Percentiles rank a stretch among this genome's conserved stretches.
These are phyloP conservation scores for Lathyrus aphaca DNA, from an alignment of 306 rosid genomes.

Conservation along the genomic window DNA sequence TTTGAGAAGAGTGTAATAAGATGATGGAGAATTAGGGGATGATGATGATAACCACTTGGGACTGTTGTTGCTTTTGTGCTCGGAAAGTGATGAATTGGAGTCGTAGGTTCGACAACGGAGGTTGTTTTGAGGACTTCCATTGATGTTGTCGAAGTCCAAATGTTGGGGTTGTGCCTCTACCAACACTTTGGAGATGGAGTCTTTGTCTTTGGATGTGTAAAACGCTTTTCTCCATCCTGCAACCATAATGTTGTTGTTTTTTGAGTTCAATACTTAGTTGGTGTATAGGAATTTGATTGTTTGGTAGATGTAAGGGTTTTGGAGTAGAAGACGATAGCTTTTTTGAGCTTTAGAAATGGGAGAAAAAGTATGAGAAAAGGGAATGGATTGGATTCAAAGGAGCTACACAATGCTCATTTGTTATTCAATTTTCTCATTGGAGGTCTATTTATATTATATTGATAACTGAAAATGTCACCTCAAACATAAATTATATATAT, in stretches of 20 bases:
- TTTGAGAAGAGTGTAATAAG: constrained; percentile 70
- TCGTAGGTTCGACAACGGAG: constrained; percentile 69
- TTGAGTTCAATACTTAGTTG: neutral
- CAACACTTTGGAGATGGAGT: constrained; percentile 25
- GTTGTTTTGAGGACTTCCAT: constrained; percentile 53
- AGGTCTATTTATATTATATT: neutral
- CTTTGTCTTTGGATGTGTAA: constrained; percentile 53
- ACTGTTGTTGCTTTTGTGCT: constrained; percentile 54
- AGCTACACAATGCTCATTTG: constrained; percentile 17
- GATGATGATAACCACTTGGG: constrained; percentile 66
- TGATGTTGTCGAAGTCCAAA: constrained; percentile 23
- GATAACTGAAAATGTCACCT: neutral
- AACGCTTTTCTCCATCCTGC: constrained; percentile 91
- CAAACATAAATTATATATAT: too few relatives aligned
- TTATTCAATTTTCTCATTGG: constrained; percentile 25
- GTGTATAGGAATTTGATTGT: constrained; percentile 2
- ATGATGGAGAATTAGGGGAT: constrained; percentile 73
- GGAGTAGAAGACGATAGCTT: neutral
- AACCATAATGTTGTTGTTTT: constrained; percentile 52
- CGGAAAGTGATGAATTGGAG: constrained; percentile 52
- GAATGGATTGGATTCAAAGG: constrained; percentile 40
- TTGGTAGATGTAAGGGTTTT: neutral
- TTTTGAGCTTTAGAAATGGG: constrained; percentile 3
- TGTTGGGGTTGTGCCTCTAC: constrained; percentile 40
- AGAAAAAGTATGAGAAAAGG: neutral